Evolutionary conservation across 2,329 filamentous ascomycete species (phyloP).

Genomic region (Colletotrichum cordylinicola): DNA sequence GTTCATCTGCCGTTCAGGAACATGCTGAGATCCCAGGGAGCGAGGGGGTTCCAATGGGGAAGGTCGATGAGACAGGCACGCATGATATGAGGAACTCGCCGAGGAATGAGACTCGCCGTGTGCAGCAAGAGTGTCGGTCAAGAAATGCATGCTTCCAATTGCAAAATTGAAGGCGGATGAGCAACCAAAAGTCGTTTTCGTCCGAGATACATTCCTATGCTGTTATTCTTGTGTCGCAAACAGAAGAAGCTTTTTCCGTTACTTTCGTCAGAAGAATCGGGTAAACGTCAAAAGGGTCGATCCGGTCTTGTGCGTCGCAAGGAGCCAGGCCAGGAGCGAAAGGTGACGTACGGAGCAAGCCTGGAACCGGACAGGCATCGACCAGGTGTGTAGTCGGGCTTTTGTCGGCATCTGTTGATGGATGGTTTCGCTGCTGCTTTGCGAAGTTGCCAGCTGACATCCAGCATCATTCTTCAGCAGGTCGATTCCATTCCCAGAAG

Average conservation of each 20-base stretch:
- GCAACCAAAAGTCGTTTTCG: neutral
- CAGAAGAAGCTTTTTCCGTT: neutral
- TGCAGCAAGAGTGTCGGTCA: neutral
- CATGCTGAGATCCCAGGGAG: neutral
- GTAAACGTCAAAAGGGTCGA: neutral
- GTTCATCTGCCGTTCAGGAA: neutral
- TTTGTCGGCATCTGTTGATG: neutral
- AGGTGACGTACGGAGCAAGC: neutral
- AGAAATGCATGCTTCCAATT: neutral
- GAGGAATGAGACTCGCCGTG: conserved; percentile 10
- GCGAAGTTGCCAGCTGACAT: neutral
- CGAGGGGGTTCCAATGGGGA: neutral
- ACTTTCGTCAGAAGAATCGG: neutral
- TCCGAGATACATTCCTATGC: neutral
- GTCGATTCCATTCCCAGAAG: neutral
- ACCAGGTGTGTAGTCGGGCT: neutral
- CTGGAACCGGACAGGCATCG: neutral
- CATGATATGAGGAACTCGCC: neutral
- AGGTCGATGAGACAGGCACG: neutral
- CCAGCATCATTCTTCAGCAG: neutral
- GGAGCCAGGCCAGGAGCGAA: neutral
- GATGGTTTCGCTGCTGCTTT: neutral
- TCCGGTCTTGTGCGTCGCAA: neutral
- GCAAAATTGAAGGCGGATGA: neutral
- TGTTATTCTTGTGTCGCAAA: conserved; percentile 3